A percentile compares a stretch with the other conserved stretches of the same genome.
phyloP scores from a whole-genome alignment of 805 yeast species.

The Yamadazyma tumulicola region DNA sequence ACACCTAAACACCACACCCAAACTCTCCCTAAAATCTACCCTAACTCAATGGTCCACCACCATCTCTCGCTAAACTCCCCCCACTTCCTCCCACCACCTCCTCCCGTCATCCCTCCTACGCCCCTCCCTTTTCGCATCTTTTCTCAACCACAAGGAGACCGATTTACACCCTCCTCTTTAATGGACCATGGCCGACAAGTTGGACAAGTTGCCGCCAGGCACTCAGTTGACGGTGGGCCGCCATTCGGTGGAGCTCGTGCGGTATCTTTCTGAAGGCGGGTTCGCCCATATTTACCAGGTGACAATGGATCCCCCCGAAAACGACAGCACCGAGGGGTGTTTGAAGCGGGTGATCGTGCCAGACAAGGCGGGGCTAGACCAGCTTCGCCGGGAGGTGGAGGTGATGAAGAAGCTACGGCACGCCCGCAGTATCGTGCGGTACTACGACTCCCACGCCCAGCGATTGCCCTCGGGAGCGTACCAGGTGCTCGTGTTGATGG shows the following conservation, averaged over 20 bases:
- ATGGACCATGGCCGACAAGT: slow-evolving; percentile 6
- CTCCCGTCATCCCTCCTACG: too few species aligned
- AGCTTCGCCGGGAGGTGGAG: slow-evolving; percentile 70
- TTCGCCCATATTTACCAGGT: slow-evolving; percentile 79
- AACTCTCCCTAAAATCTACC: too few species aligned
- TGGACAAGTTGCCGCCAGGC: slow-evolving; percentile 27
- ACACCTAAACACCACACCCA: too few species aligned
- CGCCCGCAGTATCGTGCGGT: slow-evolving; percentile 59
- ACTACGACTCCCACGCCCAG: slow-evolving; percentile 76
- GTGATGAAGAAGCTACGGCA: slow-evolving; percentile 65
- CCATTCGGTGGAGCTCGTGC: slow-evolving; percentile 33
- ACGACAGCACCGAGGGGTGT: slow-evolving; percentile 53
- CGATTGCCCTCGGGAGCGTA: slow-evolving; percentile 52
- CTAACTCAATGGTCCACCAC: neutral
- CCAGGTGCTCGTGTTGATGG: slow-evolving; percentile 92
- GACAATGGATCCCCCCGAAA: slow-evolving; percentile 45
- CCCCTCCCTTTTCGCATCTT: too few species aligned
- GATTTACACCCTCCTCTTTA: too few species aligned
- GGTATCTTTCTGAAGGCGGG: slow-evolving; percentile 55
- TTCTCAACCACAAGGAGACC: too few species aligned
- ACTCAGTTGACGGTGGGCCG: slow-evolving; percentile 39
- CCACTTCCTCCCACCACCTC: neutral
- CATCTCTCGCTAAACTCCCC: neutral
- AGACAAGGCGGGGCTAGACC: slow-evolving; percentile 63
- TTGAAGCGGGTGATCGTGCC: slow-evolving; percentile 72